phyloP scores from a whole-genome alignment of 768 basidiomycete genomes.

The Auricularia sp. region DNA sequence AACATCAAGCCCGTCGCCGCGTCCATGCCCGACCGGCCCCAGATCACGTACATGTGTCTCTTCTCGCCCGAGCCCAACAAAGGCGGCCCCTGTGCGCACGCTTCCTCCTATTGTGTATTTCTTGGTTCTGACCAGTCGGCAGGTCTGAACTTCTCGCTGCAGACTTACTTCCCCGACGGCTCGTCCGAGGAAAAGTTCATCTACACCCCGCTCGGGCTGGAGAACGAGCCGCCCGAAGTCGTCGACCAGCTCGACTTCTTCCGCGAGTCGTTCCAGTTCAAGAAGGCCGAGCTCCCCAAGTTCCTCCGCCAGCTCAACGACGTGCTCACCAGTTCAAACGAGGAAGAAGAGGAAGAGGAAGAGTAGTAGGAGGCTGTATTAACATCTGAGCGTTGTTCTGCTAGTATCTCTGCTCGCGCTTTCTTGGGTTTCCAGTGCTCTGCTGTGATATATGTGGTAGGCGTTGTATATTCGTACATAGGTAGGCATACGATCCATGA shows the following conservation, averaged over 20 bases:
- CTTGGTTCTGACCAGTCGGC: background rate
- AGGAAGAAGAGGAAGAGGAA: slow-evolving; percentile 22
- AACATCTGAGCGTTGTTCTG: background rate
- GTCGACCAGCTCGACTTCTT: slow-evolving; percentile 55
- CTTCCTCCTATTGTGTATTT: slow-evolving; percentile 25
- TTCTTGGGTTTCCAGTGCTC: background rate
- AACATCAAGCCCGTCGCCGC: slow-evolving; percentile 14
- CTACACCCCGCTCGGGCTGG: slow-evolving; percentile 55
- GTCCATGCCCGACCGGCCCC: background rate
- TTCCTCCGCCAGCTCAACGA: slow-evolving; percentile 50
- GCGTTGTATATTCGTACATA: background rate
- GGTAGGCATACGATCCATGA: background rate
- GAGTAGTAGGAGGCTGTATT: slow-evolving; percentile 8
- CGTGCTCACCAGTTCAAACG: slow-evolving; percentile 19
- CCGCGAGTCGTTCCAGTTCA: slow-evolving; percentile 55
- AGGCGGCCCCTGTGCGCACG: slow-evolving; percentile 39
- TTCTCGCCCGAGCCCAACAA: slow-evolving; percentile 40
- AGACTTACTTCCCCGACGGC: slow-evolving; percentile 33
- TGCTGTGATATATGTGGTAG: background rate
- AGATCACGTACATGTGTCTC: background rate
- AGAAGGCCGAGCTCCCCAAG: slow-evolving; percentile 51
- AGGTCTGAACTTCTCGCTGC: slow-evolving; percentile 56
- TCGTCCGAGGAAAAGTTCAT: slow-evolving; percentile 20
- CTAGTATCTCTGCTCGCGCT: too few relatives aligned
- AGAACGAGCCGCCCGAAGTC: slow-evolving; percentile 42